Evolutionary conservation across 2,329 filamentous ascomycete genomes (phyloP).

Genomic region (Aspergillus sclerotialis): DNA sequence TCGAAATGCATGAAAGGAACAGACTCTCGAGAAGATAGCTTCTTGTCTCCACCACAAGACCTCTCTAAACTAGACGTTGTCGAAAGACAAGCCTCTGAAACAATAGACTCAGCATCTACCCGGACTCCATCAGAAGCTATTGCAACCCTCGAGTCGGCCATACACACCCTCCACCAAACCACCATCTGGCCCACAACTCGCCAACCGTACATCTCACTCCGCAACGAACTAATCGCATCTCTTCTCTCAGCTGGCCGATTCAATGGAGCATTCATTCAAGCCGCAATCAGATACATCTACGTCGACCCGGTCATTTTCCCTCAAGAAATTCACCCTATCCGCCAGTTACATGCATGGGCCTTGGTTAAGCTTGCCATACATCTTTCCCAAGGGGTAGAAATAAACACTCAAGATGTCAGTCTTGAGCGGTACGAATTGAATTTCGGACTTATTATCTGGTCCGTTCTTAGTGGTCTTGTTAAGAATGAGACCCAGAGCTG

Average conservation of each 20-base stretch:
- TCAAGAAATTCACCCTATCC: slow-evolving; percentile 45
- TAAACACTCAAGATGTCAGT: slow-evolving; percentile 10
- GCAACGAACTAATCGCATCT: slow-evolving; percentile 47
- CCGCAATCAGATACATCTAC: slow-evolving; percentile 44
- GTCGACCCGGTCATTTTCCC: slow-evolving; percentile 48
- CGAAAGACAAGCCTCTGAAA: slow-evolving; percentile 15
- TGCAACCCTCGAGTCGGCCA: slow-evolving; percentile 28
- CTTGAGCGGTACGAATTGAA: slow-evolving; percentile 20
- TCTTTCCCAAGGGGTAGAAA: slow-evolving; percentile 17
- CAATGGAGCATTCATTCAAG: slow-evolving; percentile 44
- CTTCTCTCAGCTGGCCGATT: slow-evolving; percentile 39
- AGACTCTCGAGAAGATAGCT: slow-evolving; percentile 13
- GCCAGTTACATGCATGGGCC: slow-evolving; percentile 41
- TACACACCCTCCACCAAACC: slow-evolving; percentile 35
- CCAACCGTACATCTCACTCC: slow-evolving; percentile 50
- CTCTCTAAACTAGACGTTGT: slow-evolving; percentile 10
- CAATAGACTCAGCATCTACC: slow-evolving; percentile 17
- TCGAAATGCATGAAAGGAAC: slow-evolving; percentile 37
- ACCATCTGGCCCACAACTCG: slow-evolving; percentile 42
- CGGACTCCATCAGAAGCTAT: slow-evolving; percentile 22
- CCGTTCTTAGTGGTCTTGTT: slow-evolving; percentile 23
- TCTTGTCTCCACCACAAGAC: slow-evolving; percentile 8
- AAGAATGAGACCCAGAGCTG: slow-evolving; percentile 17
- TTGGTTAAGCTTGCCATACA: slow-evolving; percentile 25
- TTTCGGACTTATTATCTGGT: slow-evolving; percentile 27